Evolutionary conservation across 148 eudicot genomes (phyloP).

Genomic region (Camellia lanceoleosa): DNA sequence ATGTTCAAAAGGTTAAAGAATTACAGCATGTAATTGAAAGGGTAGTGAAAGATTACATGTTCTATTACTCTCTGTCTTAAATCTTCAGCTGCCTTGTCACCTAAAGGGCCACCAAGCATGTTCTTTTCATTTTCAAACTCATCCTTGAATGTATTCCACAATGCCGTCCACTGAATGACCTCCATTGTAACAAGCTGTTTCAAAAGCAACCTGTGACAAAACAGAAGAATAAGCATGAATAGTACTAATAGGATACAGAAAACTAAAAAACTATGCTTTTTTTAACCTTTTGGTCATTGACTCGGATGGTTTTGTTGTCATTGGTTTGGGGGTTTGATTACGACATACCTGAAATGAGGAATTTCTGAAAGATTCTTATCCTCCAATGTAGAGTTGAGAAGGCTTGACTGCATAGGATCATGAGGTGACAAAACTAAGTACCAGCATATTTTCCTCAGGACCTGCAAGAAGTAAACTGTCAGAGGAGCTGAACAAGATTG

Average conservation of each 20-base stretch:
- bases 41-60: constrained; percentile 54
- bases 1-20: neutral
- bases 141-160: constrained; percentile 77
- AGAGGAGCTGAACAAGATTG: constrained; percentile 12
- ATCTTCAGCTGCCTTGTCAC: constrained; percentile 93
- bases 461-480: constrained; percentile 30
- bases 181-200: constrained; percentile 95
- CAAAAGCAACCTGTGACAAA: constrained; percentile 50
- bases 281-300: neutral
- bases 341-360: constrained; percentile 67
- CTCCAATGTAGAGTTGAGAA: constrained; percentile 85
- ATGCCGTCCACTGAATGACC: constrained; percentile 81
- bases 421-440: constrained; percentile 79
- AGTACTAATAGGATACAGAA: neutral
- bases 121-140: constrained; percentile 83
- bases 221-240: neutral
- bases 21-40: neutral
- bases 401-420: constrained; percentile 98
- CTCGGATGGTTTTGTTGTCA: neutral
- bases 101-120: constrained; percentile 84
- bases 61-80: constrained; percentile 85
- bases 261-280: neutral
- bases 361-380: constrained; percentile 87
- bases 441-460: constrained; percentile 93
- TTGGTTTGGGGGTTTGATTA: neutral